Evolutionary conservation across 192 early-diverging fungal genomes (phyloP).

Genomic region (Backusella psychrophila): DNA sequence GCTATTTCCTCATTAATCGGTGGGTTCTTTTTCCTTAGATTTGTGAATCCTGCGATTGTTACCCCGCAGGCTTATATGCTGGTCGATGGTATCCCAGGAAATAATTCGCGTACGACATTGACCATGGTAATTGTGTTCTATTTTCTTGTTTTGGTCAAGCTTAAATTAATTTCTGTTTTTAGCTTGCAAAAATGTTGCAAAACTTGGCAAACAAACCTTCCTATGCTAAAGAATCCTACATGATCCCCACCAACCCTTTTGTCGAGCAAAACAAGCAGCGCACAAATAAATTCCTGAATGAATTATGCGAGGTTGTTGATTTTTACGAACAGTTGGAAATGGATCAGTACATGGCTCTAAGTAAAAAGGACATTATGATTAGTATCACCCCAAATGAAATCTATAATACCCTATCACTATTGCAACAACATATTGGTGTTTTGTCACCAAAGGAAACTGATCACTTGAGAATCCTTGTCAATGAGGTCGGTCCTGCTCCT

Average conservation of each 20-base stretch:
- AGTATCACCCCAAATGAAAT: conserved; percentile 94
- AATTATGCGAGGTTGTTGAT: conserved; percentile 90
- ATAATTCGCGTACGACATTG: conserved; percentile 82
- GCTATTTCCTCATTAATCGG: conserved; percentile 94
- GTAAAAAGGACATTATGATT: conserved; percentile 87
- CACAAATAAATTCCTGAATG: conserved; percentile 83
- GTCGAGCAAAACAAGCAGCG: conserved; percentile 81
- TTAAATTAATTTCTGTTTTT: conserved; percentile 1
- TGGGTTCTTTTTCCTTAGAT: conserved; percentile 95
- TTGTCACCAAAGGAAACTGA: conserved; percentile 74
- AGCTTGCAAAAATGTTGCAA: conserved; percentile 91
- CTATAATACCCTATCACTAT: conserved; percentile 83
- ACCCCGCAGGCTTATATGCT: conserved; percentile 95
- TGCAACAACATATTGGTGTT: conserved; percentile 77
- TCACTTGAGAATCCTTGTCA: conserved; percentile 74
- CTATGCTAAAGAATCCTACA: conserved; percentile 88
- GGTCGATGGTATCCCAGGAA: conserved; percentile 77
- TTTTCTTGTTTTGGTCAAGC: neutral
- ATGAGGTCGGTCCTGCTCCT: conserved; percentile 74
- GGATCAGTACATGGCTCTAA: conserved; percentile 95
- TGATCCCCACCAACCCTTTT: conserved; percentile 86
- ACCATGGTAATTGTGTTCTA: conserved; percentile 64
- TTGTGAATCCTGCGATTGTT: conserved; percentile 96
- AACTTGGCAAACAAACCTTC: conserved; percentile 93
- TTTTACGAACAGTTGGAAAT: conserved; percentile 96